Evolutionary conservation across 306 rosid genomes (phyloP).

Genomic region (Crataegus laevigata): DNA sequence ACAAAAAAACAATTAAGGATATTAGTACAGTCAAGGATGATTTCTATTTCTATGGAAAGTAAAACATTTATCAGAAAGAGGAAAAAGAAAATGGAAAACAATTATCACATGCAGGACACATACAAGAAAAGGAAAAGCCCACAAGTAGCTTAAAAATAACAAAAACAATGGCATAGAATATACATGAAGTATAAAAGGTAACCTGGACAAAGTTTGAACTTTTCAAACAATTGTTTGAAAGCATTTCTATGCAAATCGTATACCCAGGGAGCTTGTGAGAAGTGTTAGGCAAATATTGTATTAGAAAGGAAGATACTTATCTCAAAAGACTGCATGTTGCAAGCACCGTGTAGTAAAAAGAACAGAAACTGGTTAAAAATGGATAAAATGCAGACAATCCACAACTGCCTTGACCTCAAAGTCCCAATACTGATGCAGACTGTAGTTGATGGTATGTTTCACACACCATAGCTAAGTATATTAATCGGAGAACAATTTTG

Average conservation of each 20-base stretch:
- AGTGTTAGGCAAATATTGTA: neutral
- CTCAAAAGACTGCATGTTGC: neutral
- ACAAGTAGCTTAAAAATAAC: neutral
- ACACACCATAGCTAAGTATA: neutral
- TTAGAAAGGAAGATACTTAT: neutral
- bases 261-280: neutral
- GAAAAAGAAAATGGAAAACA: neutral
- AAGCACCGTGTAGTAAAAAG: neutral
- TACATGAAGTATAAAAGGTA: neutral
- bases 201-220: neutral
- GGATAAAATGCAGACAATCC: neutral
- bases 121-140: neutral
- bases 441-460: neutral
- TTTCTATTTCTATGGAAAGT: neutral
- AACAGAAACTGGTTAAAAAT: neutral
- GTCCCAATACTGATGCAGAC: neutral
- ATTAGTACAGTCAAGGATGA: neutral
- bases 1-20: slow-evolving; percentile 7
- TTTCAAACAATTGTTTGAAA: neutral
- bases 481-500: neutral
- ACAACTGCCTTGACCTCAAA: neutral
- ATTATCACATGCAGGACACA: neutral
- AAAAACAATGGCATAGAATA: neutral
- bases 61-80: neutral
- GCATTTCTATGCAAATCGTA: neutral